Evolutionary conservation across 2,329 filamentous ascomycete genomes (phyloP).

Genomic region (Penicillium sp.): DNA sequence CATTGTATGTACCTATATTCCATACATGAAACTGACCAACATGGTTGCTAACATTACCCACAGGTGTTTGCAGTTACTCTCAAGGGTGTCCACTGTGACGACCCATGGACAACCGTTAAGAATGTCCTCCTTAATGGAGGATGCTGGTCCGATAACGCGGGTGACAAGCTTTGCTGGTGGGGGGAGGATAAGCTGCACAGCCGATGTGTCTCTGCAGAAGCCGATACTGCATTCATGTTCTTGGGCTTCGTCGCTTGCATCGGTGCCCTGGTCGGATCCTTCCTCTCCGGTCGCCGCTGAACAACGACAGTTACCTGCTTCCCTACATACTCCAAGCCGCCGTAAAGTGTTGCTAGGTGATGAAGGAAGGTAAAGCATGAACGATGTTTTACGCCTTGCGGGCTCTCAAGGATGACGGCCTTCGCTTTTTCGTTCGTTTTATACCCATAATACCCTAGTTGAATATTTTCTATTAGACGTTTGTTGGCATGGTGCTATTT

Average conservation of each 20-base stretch:
- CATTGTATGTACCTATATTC: slow-evolving; percentile 15
- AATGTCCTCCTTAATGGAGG: slow-evolving; percentile 20
- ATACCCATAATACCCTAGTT: neutral
- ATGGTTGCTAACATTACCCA: neutral
- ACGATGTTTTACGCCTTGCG: neutral
- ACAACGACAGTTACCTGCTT: neutral
- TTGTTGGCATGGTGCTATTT: no score
- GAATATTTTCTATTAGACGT: no score
- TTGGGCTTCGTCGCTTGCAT: slow-evolving; percentile 18
- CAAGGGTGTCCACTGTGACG: slow-evolving; percentile 14
- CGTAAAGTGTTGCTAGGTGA: neutral
- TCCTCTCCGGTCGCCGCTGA: slow-evolving; percentile 4
- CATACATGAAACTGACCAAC: no score
- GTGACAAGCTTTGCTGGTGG: neutral
- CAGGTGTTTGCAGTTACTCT: slow-evolving; percentile 24
- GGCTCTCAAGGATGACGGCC: neutral
- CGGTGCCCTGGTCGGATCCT: slow-evolving; percentile 7
- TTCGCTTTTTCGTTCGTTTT: neutral
- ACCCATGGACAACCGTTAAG: slow-evolving; percentile 4
- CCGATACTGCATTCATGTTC: slow-evolving; percentile 26
- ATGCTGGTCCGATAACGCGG: slow-evolving; percentile 11
- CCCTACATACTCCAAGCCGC: neutral
- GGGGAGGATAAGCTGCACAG: slow-evolving; percentile 10
- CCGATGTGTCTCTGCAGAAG: slow-evolving; percentile 21
- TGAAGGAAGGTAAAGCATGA: neutral